A percentile compares a stretch with the other conserved stretches of the same genome.
phyloP scores from a whole-genome alignment of 345 rosid genomes.

The Kandelia obovata region DNA sequence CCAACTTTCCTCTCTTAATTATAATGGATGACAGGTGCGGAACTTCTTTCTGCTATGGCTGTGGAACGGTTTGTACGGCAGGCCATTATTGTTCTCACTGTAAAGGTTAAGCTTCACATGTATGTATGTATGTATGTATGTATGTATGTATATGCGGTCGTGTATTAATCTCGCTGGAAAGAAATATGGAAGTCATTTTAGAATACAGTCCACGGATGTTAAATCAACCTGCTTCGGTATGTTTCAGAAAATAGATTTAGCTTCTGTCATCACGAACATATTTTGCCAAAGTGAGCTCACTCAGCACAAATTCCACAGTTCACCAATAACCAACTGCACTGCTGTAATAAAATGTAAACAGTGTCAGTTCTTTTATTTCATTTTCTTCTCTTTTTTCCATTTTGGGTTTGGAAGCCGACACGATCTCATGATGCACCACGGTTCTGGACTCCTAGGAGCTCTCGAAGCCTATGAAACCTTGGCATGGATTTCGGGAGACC shows the following conservation, averaged over 20 bases:
- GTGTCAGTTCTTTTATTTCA: constrained; percentile 17
- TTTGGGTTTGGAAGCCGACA: constrained; percentile 3
- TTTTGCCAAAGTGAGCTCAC: constrained; percentile 88
- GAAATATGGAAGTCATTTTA: no score
- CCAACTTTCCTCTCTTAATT: no score
- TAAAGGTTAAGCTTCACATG: neutral
- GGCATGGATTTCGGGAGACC: no score
- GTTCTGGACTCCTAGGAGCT: no score
- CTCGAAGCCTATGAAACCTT: no score
- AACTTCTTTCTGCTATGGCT: constrained; percentile 15
- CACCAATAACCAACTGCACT: constrained; percentile 98
- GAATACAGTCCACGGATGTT: no score
- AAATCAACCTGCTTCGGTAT: no score
- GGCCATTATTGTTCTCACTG: constrained; percentile 4
- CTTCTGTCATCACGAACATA: neutral
- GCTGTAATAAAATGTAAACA: constrained; percentile 47
- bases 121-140: no score
- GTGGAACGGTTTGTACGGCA: neutral
- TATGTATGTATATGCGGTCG: no score
- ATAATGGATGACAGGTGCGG: constrained; percentile 14
- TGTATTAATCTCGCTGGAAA: no score
- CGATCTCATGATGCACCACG: constrained; percentile 1
- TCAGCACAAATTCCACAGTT: constrained; percentile 97
- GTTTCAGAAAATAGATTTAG: neutral
- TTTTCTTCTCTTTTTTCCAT: no score